phyloP scores from a whole-genome alignment of 2,329 filamentous ascomycete genomes.

The Aspergillus novoparasiticus region DNA sequence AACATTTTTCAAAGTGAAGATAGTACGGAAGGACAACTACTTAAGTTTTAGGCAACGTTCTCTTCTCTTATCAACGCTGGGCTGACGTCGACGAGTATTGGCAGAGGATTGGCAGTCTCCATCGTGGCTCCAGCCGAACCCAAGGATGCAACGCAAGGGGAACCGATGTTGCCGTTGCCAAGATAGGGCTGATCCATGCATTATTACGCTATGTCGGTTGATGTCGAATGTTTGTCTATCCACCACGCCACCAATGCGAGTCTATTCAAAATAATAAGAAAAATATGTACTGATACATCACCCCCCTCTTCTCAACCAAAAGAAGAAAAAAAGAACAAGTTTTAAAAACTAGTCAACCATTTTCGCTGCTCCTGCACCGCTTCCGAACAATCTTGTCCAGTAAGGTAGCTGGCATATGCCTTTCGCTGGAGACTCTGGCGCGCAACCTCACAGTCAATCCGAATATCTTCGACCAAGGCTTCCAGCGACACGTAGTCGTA shows the following conservation, averaged over 20 bases:
- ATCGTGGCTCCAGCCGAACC: constrained; percentile 11
- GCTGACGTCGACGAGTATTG: constrained; percentile 27
- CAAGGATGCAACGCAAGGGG: not conserved
- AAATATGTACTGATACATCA: not conserved
- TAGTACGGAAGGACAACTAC: not conserved
- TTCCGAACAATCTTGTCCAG: constrained; percentile 34
- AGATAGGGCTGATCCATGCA: constrained; percentile 8
- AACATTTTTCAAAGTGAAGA: not conserved
- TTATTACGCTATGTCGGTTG: not conserved
- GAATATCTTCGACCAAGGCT: constrained; percentile 83
- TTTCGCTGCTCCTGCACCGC: constrained; percentile 32
- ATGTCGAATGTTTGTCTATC: not conserved
- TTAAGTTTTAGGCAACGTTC: not conserved
- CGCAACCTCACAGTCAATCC: constrained; percentile 83
- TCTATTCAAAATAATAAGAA: constrained; percentile 7
- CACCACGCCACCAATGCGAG: not conserved
- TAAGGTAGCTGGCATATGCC: constrained; percentile 55
- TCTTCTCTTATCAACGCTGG: constrained; percentile 8
- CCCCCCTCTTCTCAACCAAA: too few species aligned
- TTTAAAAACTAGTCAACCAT: constrained; percentile 40
- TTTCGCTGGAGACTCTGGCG: constrained; percentile 69
- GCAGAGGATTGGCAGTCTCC: constrained; percentile 3
- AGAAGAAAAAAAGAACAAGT: not conserved
- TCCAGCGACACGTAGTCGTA: constrained; percentile 84
- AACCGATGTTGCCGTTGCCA: constrained; percentile 4